Percentiles rank a stretch among this genome's conserved stretches.
Conservation (phyloP, 305 asterid genomes). For the Fraxinus nigra region DNA sequence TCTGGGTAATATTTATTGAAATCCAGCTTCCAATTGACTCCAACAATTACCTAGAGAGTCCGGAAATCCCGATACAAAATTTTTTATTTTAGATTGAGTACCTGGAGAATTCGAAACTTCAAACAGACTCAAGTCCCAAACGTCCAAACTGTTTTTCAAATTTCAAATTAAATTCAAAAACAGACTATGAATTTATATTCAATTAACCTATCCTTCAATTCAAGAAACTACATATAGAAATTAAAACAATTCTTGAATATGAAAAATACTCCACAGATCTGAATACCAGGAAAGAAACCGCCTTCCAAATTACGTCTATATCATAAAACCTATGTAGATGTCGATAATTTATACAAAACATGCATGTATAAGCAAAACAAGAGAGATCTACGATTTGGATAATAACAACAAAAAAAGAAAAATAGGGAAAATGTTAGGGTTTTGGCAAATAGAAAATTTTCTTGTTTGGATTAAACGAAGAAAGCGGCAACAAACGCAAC, state of each 20-base stretch:
- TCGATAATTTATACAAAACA: slow-evolving; percentile 8
- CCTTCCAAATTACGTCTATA: neutral
- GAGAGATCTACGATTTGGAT: slow-evolving; percentile 44
- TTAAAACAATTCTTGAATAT: neutral
- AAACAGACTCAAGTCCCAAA: slow-evolving; percentile 12
- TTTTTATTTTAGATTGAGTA: neutral
- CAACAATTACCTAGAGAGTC: neutral
- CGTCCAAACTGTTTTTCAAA: slow-evolving; percentile 11
- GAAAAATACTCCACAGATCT: slow-evolving; percentile 1
- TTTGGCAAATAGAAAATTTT: slow-evolving; percentile 27
- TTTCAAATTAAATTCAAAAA: slow-evolving; percentile 15
- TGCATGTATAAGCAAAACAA: neutral
- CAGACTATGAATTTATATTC: neutral
- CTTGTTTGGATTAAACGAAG: slow-evolving; percentile 22
- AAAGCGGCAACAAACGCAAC: slow-evolving; percentile 51
- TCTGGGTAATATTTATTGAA: slow-evolving; percentile 7
- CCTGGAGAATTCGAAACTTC: slow-evolving; percentile 9
- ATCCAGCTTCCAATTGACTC: slow-evolving; percentile 9
- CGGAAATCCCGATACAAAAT: neutral
- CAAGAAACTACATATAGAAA: neutral
- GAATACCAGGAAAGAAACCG: neutral
- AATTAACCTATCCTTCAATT: slow-evolving; percentile 2
- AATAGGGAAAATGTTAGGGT: slow-evolving; percentile 39
- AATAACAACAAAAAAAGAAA: neutral
- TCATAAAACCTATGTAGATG: neutral